Evolutionary conservation across 1,284 basidiomycete species (phyloP), one percentile per base, ranked within the genome.

Genomic region (Trametes polyzona): DNA sequence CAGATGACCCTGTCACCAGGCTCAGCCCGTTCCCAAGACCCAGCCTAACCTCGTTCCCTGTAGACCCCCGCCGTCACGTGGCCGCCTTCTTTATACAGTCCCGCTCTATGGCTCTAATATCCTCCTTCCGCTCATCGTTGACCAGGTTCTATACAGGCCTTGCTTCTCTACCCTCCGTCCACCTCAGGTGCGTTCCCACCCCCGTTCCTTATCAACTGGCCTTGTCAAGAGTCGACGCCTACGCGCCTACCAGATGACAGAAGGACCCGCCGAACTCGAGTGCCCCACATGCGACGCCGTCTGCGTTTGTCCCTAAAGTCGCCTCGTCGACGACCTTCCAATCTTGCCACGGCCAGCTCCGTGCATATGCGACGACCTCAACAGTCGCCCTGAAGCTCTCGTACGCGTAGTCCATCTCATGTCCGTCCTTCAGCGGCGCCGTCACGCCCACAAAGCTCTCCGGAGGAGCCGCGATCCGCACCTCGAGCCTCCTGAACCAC

Each of bases 241-340:
- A 57, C 55, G 40, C 35, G 12, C 17, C 17, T 4, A 60, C 57
- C 23, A 37, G 39, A 24, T 63, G 63, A 23, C 43, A 64, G 51
- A 59, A 68, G 19, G 57, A 40, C n/a, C 68, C 68, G 1, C 68
- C 68, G 47, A 68, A 69, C 51, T 69, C 68, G 30, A 69, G 51
- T 11, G 65, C 66, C 27, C 64, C 55, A 43, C 66, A 65, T 4
- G 57, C 50, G 26, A 27, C 36, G 2, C 60, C 66, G 5, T 64
- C 61, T 26, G 21, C 42, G 1, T 46, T 49, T 24, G 48, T 33
- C 16, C 65, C 65, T 19, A 62, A 52, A 11, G 47, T 47, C 30
- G 61, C 60, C 24, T 58, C 53, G 48, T 69, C 67, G 4, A 68
- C 54, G 19, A 60, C 35, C 35, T 40, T 47, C 68, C 68, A 68